A percentile compares a stretch with the other conserved stretches of the same genome.
Conservation (phyloP, 2,329 filamentous ascomycete genomes). For the Aspergillus sp. region DNA sequence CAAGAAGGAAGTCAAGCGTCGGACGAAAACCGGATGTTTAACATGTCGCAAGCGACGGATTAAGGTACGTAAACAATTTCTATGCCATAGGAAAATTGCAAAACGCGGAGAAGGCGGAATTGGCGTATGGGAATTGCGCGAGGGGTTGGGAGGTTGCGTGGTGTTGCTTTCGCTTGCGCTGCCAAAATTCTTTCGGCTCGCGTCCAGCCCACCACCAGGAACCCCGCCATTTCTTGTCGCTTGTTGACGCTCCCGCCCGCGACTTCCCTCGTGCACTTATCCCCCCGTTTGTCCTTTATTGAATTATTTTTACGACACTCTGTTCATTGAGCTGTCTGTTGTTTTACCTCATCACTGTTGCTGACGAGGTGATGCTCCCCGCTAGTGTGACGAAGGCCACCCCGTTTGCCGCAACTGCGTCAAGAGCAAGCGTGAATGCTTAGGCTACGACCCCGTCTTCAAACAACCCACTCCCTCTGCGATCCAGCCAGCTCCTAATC, state of each 20-base stretch:
- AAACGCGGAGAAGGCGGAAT: background rate
- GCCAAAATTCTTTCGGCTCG: conserved; percentile 17
- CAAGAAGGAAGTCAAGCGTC: conserved; percentile 71
- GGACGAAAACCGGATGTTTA: conserved; percentile 72
- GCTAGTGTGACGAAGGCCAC: conserved; percentile 91
- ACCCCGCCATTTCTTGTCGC: conserved; percentile 24
- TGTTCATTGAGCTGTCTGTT: background rate
- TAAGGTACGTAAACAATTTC: conserved; percentile 57
- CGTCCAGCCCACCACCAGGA: conserved; percentile 18
- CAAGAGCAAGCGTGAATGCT: conserved; percentile 67
- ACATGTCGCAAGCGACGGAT: conserved; percentile 67
- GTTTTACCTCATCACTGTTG: conserved; percentile 1
- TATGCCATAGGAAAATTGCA: conserved; percentile 1
- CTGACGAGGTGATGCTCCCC: conserved; percentile 12
- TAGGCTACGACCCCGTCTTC: conserved; percentile 69
- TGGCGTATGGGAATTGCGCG: conserved; percentile 6
- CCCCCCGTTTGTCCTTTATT: background rate
- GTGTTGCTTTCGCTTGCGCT: conserved; percentile 26
- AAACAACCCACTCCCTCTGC: conserved; percentile 67
- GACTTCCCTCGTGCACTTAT: conserved; percentile 9
- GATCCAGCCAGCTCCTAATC: conserved; percentile 61
- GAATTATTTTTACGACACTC: background rate
- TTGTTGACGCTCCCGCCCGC: conserved; percentile 25
- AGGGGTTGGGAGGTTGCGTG: conserved; percentile 9
- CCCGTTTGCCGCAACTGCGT: conserved; percentile 76